Conservation (phyloP, 75 land plant genomes). For the Picea glauca region DNA sequence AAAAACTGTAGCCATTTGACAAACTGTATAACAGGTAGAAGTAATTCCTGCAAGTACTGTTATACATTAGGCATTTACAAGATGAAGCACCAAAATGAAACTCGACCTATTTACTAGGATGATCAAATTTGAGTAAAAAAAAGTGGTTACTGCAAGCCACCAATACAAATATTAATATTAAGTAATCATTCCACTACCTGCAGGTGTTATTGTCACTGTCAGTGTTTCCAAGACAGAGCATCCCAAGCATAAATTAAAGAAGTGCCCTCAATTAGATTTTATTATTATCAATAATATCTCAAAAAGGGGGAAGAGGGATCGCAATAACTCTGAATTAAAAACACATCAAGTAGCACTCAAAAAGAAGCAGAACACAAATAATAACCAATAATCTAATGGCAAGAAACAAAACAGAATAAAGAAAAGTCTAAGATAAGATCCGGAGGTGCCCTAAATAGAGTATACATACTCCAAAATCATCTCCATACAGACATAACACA, state of each 20-base stretch:
- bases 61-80: not conserved
- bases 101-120: not conserved
- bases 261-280: no score
- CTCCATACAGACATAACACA: no score
- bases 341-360: not conserved
- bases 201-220: not conserved
- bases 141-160: no score
- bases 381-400: no score
- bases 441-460: no score
- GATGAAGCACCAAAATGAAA: not conserved
- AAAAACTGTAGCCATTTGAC: conserved; percentile 48
- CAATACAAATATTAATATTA: no score
- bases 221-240: no score
- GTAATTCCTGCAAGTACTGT: conserved; percentile 62
- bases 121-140: not conserved
- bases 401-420: not conserved
- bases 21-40: conserved; percentile 50
- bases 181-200: not conserved
- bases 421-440: not conserved
- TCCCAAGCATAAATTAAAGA: no score
- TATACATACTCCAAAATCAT: no score
- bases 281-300: not conserved
- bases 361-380: not conserved
- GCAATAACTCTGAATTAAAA: not conserved
- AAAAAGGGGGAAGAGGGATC: not conserved